A percentile compares a stretch with the other conserved stretches of the same genome.
phyloP scores from a whole-genome alignment of 257 asterid genomes.

The Rauvolfia tetraphylla region DNA sequence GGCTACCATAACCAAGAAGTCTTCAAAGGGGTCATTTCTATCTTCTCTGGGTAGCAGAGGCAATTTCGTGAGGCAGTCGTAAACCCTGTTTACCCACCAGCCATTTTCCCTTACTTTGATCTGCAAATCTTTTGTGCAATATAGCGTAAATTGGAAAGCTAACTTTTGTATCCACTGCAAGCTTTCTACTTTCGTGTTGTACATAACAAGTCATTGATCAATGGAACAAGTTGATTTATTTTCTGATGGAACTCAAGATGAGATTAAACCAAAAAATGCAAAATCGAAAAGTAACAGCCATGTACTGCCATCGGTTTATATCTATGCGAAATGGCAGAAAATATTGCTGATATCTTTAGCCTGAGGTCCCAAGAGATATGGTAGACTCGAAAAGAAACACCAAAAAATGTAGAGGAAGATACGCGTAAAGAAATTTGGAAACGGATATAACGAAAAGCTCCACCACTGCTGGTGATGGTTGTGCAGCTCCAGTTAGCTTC shows the following conservation, averaged over 20 bases:
- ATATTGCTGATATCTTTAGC: no score
- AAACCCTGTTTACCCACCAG: background rate
- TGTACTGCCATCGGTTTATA: no score
- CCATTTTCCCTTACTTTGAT: background rate
- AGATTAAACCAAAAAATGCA: no score
- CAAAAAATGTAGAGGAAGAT: no score
- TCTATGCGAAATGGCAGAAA: no score
- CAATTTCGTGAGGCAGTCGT: conserved; percentile 10
- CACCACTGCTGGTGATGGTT: no score
- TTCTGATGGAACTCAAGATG: background rate
- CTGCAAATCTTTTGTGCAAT: background rate
- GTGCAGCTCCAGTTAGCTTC: no score
- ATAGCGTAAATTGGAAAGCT: background rate
- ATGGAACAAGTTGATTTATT: background rate
- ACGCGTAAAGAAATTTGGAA: no score
- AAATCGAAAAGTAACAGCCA: no score
- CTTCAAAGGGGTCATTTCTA: conserved; percentile 22
- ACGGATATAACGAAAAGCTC: no score
- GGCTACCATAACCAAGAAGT: conserved; percentile 50
- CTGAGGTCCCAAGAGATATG: no score
- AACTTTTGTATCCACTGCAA: background rate
- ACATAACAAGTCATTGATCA: background rate
- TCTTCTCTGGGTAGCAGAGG: conserved; percentile 16
- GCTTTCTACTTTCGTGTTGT: conserved; percentile 3
- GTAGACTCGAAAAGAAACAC: no score